phyloP scores from a whole-genome alignment of 2,329 filamentous ascomycete species.

The Zymoseptoria ardabiliae region DNA sequence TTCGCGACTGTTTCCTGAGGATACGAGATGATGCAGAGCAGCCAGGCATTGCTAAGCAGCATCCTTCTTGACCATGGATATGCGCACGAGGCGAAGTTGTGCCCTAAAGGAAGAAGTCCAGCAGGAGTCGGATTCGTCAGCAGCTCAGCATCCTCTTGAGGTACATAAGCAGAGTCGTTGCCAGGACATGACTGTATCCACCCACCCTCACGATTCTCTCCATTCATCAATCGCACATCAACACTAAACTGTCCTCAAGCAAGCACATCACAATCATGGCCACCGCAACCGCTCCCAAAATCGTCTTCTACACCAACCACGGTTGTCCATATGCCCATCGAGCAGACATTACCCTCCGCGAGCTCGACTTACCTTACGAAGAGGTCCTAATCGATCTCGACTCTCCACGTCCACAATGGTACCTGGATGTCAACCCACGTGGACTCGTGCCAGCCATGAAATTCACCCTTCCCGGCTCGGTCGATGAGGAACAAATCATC shows the following conservation, averaged over 20 bases:
- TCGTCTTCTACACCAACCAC: constrained; percentile 65
- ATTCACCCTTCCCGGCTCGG: constrained; percentile 45
- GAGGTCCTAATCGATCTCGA: constrained; percentile 55
- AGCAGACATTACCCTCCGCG: constrained; percentile 37
- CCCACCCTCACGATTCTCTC: too few species aligned
- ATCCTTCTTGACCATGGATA: neutral
- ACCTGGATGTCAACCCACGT: constrained; percentile 69
- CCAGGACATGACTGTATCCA: too few species aligned
- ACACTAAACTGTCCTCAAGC: neutral
- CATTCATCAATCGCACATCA: neutral
- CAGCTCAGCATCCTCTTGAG: neutral
- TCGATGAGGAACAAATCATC: constrained; percentile 51
- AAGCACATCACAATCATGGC: neutral
- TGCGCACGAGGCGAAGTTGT: neutral
- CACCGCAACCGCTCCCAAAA: constrained; percentile 35
- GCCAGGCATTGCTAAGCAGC: neutral
- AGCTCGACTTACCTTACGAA: constrained; percentile 28
- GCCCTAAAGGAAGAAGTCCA: neutral
- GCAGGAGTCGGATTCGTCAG: neutral
- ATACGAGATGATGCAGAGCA: too few species aligned
- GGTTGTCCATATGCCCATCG: constrained; percentile 68
- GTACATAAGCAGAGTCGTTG: too few species aligned
- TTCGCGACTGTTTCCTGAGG: too few species aligned
- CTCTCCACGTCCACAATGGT: constrained; percentile 62
- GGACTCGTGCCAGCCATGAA: constrained; percentile 67